Conservation (phyloP, 768 basidiomycete species). For the Podaxis sp. region DNA sequence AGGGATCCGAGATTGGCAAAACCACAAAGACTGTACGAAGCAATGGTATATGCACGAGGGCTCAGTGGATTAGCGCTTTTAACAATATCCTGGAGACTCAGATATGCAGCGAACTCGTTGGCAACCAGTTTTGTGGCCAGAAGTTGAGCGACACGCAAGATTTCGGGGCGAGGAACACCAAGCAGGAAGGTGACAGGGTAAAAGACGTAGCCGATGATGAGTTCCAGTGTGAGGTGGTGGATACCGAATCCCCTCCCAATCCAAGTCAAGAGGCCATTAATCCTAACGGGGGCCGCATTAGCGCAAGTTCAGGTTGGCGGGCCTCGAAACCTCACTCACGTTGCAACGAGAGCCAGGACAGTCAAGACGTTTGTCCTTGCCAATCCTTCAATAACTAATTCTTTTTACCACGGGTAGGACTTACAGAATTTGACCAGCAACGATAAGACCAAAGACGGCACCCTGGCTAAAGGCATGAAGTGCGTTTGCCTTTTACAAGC, state of each 20-base stretch:
- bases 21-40: constrained; percentile 85
- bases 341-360: constrained; percentile 74
- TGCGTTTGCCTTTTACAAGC: constrained; percentile 52
- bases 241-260: constrained; percentile 85
- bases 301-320: too few relatives aligned
- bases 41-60: constrained; percentile 73
- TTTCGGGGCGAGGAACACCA: constrained; percentile 78
- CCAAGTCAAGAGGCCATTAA: constrained; percentile 88
- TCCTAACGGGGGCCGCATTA: constrained; percentile 24
- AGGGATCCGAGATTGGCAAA: constrained; percentile 86
- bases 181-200: constrained; percentile 84
- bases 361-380: constrained; percentile 78
- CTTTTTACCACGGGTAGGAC: constrained; percentile 17
- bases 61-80: constrained; percentile 49
- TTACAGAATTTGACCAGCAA: constrained; percentile 84
- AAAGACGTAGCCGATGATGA: constrained; percentile 82
- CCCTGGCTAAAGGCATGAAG: constrained; percentile 88
- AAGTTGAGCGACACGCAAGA: constrained; percentile 73
- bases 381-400: not conserved
- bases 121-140: constrained; percentile 85
- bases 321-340: constrained; percentile 24
- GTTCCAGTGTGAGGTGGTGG: constrained; percentile 74
- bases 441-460: constrained; percentile 77
- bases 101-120: constrained; percentile 83
- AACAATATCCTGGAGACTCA: constrained; percentile 49